Base-by-base conservation (phyloP, 345 rosid species). In the Bruguiera gymnorhiza region DNA sequence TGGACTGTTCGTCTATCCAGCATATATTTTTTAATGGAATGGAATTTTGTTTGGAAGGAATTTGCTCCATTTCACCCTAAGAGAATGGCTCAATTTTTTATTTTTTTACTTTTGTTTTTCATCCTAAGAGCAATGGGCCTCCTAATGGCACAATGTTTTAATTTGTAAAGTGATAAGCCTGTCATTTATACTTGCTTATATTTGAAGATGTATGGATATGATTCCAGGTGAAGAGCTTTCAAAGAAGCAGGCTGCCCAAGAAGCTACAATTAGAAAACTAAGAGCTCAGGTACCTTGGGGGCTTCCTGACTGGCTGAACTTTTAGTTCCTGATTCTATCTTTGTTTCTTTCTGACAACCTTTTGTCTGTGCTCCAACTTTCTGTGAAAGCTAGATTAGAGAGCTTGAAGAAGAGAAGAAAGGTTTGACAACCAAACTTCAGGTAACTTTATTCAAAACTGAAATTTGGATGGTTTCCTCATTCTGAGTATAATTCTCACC, bases 221-320 rank as follows among this genome's bases (percentile, higher is more conserved):
- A 70, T 72, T 76, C 63, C 86, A 95, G 99, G 99, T 60, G 98
- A 96, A 82, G 97, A 96, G 78, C 99, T 96, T 82, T 96, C 99
- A 21, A 96, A 92, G 81, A 96, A 92, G 80, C 99, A 92, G 78
- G 98, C 98, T 73, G 84, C 93, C 73, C 98, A 96, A 81, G 99
- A 92, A 80, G 87, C 93, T 73, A 87, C 86, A 24, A 96, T 96
- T 62, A 84, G 98, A 86, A 96, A 96, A 86, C 80, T 96, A 78
- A 90, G 98, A 84, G 95, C 97, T 36, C 39, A 36, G 9, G 39
- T 36, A 36, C 9, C 8, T 36, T 9, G 8, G 29, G 36, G 34
- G 48, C 67, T 76, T 53, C 7, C 60, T 76, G 73, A 31, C 69
- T 70, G 29, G 68, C 19, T 60, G 13, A 26, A 43, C 60, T 66